These are phyloP conservation scores for Phlegmacium glaucopus DNA, from an alignment of 768 basidiomycete species.

Conservation along the genomic window DNA sequence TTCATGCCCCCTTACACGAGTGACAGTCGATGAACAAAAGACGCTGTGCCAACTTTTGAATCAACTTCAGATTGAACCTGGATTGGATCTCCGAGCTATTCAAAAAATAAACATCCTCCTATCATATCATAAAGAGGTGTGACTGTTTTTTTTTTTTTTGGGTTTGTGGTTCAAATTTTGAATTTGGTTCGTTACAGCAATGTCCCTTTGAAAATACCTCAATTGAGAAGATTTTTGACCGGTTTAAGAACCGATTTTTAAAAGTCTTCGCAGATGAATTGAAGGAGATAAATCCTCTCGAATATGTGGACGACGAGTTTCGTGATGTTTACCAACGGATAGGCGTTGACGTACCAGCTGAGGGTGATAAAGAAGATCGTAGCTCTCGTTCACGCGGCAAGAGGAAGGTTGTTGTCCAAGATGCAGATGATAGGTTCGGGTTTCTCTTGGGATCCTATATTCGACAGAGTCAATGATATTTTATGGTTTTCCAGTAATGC, in stretches of 20 bases:
- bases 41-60: slow-evolving; percentile 58
- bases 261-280: slow-evolving; percentile 43
- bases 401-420: slow-evolving; percentile 4
- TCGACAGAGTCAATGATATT: too few species aligned
- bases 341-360: slow-evolving; percentile 34
- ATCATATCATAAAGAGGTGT: slow-evolving; percentile 48
- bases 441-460: too few species aligned
- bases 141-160: neutral
- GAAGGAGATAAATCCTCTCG: slow-evolving; percentile 30
- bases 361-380: slow-evolving; percentile 12
- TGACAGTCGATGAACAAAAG: slow-evolving; percentile 58
- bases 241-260: slow-evolving; percentile 46
- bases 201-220: slow-evolving; percentile 54
- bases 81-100: slow-evolving; percentile 33
- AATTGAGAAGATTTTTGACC: slow-evolving; percentile 50
- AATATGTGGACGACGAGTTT: slow-evolving; percentile 40
- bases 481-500: neutral
- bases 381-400: slow-evolving; percentile 12
- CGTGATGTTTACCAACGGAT: slow-evolving; percentile 39
- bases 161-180: neutral
- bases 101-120: slow-evolving; percentile 48
- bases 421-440: too few species aligned
- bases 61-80: slow-evolving; percentile 51
- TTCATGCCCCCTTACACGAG: neutral
- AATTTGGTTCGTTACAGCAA: slow-evolving; percentile 35